These are phyloP conservation scores for Panicum virgatum DNA, from an alignment of 202 grass and related monocot species.

Conservation along the genomic window DNA sequence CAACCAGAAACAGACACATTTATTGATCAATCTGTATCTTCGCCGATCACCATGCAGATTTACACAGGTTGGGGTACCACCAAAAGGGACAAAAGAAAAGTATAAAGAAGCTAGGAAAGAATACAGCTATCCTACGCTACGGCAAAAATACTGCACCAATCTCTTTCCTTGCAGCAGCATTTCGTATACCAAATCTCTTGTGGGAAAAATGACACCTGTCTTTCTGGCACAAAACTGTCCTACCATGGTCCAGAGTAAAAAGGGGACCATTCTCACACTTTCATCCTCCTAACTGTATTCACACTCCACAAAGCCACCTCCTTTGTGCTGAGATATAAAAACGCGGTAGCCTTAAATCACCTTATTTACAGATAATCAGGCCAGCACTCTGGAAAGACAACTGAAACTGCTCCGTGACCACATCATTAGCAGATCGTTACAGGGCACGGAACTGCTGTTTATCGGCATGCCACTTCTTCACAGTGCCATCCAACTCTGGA, in stretches of 20 bases:
- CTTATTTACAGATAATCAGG: slow-evolving; percentile 45
- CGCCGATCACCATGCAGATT: slow-evolving; percentile 7
- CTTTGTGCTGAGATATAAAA: neutral
- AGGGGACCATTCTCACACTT: slow-evolving; percentile 16
- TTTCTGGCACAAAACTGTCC: neutral
- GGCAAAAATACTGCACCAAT: neutral
- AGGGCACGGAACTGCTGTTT: slow-evolving; percentile 37
- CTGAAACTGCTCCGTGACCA: neutral
- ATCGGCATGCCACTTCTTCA: slow-evolving; percentile 75
- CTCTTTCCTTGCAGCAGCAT: slow-evolving; percentile 29
- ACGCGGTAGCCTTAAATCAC: neutral
- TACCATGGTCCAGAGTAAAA: slow-evolving; percentile 15
- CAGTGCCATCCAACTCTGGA: slow-evolving; percentile 71
- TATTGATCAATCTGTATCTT: neutral
- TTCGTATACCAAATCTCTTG: slow-evolving; percentile 23
- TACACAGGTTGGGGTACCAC: slow-evolving; percentile 26
- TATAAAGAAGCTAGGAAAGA: slow-evolving; percentile 9
- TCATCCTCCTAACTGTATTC: slow-evolving; percentile 40
- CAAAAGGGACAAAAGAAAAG: neutral
- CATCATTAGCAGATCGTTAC: neutral
- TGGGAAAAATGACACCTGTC: neutral
- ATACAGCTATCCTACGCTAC: slow-evolving; percentile 25
- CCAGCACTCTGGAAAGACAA: neutral
- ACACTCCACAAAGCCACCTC: slow-evolving; percentile 35
- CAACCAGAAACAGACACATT: neutral